Percentiles rank a stretch among this genome's conserved stretches.
Conservation (phyloP, 1,139 yeast species). For the Sporopachydermia cereana region DNA sequence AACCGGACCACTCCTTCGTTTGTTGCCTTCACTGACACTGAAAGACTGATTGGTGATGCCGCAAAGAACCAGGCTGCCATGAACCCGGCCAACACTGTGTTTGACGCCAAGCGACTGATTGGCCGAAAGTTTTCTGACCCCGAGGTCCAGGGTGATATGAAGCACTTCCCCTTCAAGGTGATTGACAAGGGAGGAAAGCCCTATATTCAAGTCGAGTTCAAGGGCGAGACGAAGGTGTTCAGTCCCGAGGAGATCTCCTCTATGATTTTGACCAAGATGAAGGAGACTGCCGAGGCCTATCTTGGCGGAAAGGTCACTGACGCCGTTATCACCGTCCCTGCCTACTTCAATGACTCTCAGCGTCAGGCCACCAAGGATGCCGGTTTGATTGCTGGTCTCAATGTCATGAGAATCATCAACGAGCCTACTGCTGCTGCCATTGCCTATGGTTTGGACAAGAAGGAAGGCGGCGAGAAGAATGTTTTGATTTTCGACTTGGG, state of each 20-base stretch:
- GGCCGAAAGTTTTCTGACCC: conserved; percentile 91
- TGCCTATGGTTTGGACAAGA: conserved; percentile 94
- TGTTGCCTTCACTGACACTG: conserved; percentile 95
- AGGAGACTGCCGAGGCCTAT: conserved; percentile 95
- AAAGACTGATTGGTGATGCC: conserved; percentile 98
- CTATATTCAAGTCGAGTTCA: conserved; percentile 84
- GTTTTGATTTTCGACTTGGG: conserved; percentile 91
- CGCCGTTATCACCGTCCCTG: conserved; percentile 95
- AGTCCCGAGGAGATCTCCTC: conserved; percentile 97
- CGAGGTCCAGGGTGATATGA: conserved; percentile 89
- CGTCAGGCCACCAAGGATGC: conserved; percentile 99
- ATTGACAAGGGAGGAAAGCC: conserved; percentile 81
- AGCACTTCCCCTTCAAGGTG: conserved; percentile 96
- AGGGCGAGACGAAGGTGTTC: conserved; percentile 87
- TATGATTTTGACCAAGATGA: conserved; percentile 95
- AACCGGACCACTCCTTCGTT: conserved; percentile 98
- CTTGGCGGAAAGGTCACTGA: conserved; percentile 88
- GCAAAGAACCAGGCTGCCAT: conserved; percentile 98
- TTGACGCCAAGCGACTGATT: conserved; percentile 96
- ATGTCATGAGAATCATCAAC: conserved; percentile 92
- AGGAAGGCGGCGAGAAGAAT: conserved; percentile 68
- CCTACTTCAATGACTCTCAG: conserved; percentile 95
- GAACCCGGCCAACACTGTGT: conserved; percentile 93
- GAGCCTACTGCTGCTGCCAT: conserved; percentile 98
- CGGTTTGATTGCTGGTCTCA: conserved; percentile 94